Evolutionary conservation across 1,284 basidiomycete species (phyloP).

Genomic region (Puccinia brachypodii): DNA sequence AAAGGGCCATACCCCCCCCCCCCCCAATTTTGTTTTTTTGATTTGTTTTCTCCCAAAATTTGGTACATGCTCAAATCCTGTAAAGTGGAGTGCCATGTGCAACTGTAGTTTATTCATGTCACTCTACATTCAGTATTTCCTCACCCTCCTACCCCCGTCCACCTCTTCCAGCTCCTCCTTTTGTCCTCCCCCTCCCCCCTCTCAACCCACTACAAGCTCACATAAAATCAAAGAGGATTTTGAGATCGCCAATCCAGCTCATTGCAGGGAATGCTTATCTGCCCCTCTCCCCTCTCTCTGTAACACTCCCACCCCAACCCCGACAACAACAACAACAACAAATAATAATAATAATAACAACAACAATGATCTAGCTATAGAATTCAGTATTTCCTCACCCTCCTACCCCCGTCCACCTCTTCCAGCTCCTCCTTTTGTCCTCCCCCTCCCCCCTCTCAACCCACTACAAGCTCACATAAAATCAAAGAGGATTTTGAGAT

Average conservation of each 20-base stretch:
- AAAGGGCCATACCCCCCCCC: too few species aligned
- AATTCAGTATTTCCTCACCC: conserved; percentile 5
- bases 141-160: conserved; percentile 14
- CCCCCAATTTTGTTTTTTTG: too few species aligned
- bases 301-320: background rate
- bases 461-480: too few species aligned
- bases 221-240: too few species aligned
- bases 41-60: too few species aligned
- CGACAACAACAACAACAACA: too few species aligned
- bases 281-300: conserved; percentile 15
- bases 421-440: conserved; percentile 35
- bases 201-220: too few species aligned
- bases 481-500: background rate
- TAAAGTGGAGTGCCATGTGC: too few species aligned
- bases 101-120: too few species aligned
- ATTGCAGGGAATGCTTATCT: conserved; percentile 31
- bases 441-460: background rate
- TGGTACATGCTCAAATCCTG: too few species aligned
- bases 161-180: conserved; percentile 30
- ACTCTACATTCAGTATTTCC: background rate
- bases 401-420: conserved; percentile 12
- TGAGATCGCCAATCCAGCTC: background rate
- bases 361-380: background rate
- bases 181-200: background rate
- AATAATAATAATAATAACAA: too few species aligned